These are phyloP conservation scores for Aspergillus chevalieri DNA, from an alignment of 2,329 filamentous ascomycete species.

Conservation along the genomic window DNA sequence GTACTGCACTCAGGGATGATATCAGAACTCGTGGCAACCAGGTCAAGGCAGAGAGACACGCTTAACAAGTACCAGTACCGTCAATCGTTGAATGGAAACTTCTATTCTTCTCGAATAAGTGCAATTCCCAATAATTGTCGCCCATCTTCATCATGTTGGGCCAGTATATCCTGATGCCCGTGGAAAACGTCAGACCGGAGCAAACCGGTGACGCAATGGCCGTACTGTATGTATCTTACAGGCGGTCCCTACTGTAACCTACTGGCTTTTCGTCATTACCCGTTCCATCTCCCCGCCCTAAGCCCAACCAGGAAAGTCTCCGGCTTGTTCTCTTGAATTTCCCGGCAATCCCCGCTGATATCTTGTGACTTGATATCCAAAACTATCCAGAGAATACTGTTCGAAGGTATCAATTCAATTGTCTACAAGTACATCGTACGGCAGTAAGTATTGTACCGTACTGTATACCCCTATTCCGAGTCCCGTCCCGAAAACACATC, in stretches of 20 bases:
- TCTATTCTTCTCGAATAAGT: no score
- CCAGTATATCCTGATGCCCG: constrained; percentile 3
- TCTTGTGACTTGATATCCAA: not conserved
- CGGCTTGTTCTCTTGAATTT: constrained; percentile 13
- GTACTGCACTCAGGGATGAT: not conserved
- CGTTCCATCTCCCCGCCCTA: constrained; percentile 12
- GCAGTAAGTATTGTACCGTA: not conserved
- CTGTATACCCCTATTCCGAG: not conserved
- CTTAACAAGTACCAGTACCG: no score
- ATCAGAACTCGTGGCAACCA: not conserved
- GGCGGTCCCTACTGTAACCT: no score
- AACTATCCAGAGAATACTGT: no score
- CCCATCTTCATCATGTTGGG: no score
- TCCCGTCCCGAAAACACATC: constrained; percentile 7
- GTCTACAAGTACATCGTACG: not conserved
- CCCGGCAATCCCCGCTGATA: constrained; percentile 11
- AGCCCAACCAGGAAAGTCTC: constrained; percentile 7
- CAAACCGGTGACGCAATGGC: constrained; percentile 2
- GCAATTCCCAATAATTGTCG: no score
- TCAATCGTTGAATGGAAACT: no score
- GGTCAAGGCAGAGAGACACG: not conserved
- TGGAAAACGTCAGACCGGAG: constrained; percentile 7
- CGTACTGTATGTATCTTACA: not conserved
- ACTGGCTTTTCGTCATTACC: constrained; percentile 11
- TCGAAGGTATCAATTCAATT: not conserved